Percentiles rank a stretch among this genome's conserved stretches.
These are phyloP conservation scores for Umbellularia californica DNA, from an alignment of 164 flowering plant species.

Conservation along the genomic window DNA sequence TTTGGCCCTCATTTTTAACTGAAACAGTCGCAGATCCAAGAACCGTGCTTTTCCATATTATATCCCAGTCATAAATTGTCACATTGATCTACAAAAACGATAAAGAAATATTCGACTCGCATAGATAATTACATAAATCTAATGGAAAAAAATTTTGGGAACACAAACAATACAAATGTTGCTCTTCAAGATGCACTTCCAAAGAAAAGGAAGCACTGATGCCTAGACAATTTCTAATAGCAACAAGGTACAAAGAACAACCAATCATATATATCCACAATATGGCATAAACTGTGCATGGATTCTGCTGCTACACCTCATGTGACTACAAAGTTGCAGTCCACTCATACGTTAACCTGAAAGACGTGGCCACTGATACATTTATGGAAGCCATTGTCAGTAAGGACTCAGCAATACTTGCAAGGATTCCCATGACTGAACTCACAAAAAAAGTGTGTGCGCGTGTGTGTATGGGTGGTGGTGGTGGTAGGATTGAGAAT, in stretches of 20 bases:
- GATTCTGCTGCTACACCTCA: background rate
- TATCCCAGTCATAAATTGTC: slow-evolving; percentile 98
- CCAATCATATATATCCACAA: background rate
- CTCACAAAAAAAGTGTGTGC: no score
- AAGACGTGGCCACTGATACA: no score
- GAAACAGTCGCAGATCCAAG: slow-evolving; percentile 87
- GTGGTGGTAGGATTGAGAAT: no score
- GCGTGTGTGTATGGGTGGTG: no score
- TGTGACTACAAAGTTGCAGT: background rate
- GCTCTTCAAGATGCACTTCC: background rate
- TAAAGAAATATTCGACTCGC: background rate
- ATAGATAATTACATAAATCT: background rate
- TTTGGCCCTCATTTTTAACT: slow-evolving; percentile 78
- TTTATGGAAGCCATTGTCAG: no score
- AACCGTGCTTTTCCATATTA: slow-evolving; percentile 93
- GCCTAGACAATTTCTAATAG: background rate
- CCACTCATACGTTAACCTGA: background rate
- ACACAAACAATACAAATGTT: background rate
- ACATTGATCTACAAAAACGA: slow-evolving; percentile 58
- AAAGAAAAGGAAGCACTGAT: background rate
- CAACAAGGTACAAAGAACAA: background rate
- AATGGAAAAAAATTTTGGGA: background rate
- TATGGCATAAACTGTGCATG: background rate
- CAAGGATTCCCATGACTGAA: no score
- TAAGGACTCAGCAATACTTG: no score